Evolutionary conservation across 140 eudicot genomes (phyloP).

Genomic region (Anethum foeniculum): DNA sequence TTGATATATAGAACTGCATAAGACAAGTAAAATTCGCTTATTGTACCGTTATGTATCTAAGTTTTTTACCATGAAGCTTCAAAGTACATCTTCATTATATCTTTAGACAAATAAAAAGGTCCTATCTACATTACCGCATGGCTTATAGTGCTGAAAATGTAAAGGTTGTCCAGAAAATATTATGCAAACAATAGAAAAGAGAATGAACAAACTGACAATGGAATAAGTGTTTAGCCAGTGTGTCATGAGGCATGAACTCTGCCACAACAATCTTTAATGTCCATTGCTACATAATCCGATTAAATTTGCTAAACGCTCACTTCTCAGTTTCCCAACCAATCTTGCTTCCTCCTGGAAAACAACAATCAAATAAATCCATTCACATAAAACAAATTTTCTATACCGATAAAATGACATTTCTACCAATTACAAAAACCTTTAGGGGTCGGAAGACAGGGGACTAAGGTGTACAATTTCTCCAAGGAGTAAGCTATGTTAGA

Average conservation of each 20-base stretch:
- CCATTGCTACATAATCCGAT: slow-evolving; percentile 4
- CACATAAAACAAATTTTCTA: neutral
- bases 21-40: too few relatives aligned
- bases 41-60: too few relatives aligned
- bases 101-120: too few relatives aligned
- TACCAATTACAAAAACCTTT: neutral
- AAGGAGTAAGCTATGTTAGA: too few relatives aligned
- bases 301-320: neutral
- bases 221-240: slow-evolving; percentile 8
- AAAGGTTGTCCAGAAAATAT: too few relatives aligned
- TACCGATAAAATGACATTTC: neutral
- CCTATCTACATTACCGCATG: too few relatives aligned
- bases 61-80: too few relatives aligned
- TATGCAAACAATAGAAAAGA: neutral
- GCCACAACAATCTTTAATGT: slow-evolving; percentile 5
- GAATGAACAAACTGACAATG: slow-evolving; percentile 5
- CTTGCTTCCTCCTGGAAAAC: slow-evolving; percentile 9
- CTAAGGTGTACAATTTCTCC: too few relatives aligned
- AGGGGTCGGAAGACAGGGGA: neutral
- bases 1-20: too few relatives aligned
- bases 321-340: slow-evolving; percentile 9
- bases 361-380: neutral
- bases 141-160: too few relatives aligned
- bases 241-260: slow-evolving; percentile 8
- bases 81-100: too few relatives aligned